Conservation (phyloP, 2,329 filamentous ascomycete genomes). For the Scortechinia acanthostroma region DNA sequence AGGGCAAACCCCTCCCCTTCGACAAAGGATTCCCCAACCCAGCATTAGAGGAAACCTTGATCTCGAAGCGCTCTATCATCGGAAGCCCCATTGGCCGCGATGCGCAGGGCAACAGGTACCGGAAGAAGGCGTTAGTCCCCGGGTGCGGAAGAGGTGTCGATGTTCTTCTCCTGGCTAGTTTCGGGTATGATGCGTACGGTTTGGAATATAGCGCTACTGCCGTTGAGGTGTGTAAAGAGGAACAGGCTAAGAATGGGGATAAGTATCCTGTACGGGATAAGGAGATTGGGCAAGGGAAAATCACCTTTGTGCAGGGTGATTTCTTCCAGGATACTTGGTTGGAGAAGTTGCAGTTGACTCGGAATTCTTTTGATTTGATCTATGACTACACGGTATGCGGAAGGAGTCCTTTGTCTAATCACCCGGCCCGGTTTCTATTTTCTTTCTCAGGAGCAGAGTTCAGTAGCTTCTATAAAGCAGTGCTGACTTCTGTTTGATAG, state of each 20-base stretch:
- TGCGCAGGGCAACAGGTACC: background rate
- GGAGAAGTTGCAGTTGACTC: constrained; percentile 25
- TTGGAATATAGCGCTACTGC: constrained; percentile 55
- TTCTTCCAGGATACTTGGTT: constrained; percentile 60
- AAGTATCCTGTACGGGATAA: constrained; percentile 32
- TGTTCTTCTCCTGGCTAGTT: constrained; percentile 65
- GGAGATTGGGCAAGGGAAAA: constrained; percentile 34
- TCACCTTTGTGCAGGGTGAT: constrained; percentile 52
- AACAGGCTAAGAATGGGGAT: constrained; percentile 18
- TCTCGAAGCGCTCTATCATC: constrained; percentile 22
- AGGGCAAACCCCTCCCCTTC: constrained; percentile 44
- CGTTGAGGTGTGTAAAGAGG: constrained; percentile 34
- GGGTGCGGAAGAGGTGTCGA: constrained; percentile 81
- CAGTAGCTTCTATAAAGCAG: background rate
- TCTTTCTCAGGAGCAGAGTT: background rate
- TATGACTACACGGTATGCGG: constrained; percentile 53
- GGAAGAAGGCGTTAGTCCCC: constrained; percentile 63
- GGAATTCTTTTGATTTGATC: constrained; percentile 52
- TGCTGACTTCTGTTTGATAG: constrained; percentile 20
- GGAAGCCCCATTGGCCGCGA: constrained; percentile 16
- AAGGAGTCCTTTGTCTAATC: too few relatives aligned
- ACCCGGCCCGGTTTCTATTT: background rate
- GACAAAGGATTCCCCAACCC: constrained; percentile 50
- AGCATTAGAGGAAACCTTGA: constrained; percentile 45
- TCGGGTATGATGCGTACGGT: constrained; percentile 73